Conservation (phyloP, 441 rosid species). For the Kokia cookei region DNA sequence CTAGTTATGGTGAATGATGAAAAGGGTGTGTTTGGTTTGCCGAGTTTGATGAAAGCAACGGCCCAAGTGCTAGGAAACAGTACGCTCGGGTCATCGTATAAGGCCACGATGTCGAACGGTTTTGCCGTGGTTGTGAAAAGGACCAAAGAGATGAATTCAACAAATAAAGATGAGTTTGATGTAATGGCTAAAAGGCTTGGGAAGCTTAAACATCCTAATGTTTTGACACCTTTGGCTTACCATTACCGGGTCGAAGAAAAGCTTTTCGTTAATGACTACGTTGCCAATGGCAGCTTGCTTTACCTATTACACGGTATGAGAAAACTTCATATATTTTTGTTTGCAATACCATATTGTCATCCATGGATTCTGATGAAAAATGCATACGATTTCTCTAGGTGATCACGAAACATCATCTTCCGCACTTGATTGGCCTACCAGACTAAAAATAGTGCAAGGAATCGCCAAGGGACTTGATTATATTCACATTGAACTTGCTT, state of each 20-base stretch:
- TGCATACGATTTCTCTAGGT: slow-evolving; percentile 18
- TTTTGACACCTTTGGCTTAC: slow-evolving; percentile 61
- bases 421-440: slow-evolving; percentile 50
- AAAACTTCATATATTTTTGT: background rate
- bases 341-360: background rate
- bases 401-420: slow-evolving; percentile 30
- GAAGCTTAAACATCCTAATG: slow-evolving; percentile 37
- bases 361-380: background rate
- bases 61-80: slow-evolving; percentile 77
- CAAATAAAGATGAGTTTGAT: slow-evolving; percentile 46
- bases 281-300: slow-evolving; percentile 62
- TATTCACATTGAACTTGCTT: slow-evolving; percentile 43
- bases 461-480: slow-evolving; percentile 51
- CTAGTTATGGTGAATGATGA: slow-evolving; percentile 48
- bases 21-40: slow-evolving; percentile 51
- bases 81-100: slow-evolving; percentile 52
- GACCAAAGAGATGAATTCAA: slow-evolving; percentile 47
- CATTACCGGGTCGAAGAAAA: slow-evolving; percentile 68
- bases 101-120: slow-evolving; percentile 43
- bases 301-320: slow-evolving; percentile 52
- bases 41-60: slow-evolving; percentile 62
- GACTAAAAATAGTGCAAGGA: slow-evolving; percentile 61
- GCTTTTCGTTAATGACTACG: slow-evolving; percentile 45
- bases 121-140: slow-evolving; percentile 57
- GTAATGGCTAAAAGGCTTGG: slow-evolving; percentile 48